Evolutionary conservation across 805 yeast genomes (phyloP).

Genomic region (Lachancea cidri): DNA sequence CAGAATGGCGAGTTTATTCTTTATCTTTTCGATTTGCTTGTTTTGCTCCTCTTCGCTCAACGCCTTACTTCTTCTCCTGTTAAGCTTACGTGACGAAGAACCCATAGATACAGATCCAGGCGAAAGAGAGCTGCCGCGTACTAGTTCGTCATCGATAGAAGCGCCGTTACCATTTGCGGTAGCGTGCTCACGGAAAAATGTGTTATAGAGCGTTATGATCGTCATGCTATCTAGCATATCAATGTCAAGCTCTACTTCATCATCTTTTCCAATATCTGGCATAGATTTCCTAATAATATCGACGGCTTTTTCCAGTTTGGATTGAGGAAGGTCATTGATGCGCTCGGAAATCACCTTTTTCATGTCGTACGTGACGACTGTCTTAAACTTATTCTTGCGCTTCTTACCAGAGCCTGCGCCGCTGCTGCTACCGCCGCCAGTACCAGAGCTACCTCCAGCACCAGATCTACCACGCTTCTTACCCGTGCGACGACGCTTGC

Average conservation of each 20-base stretch:
- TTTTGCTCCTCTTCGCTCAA: slow-evolving; percentile 61
- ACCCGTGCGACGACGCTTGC: slow-evolving; percentile 37
- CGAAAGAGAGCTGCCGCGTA: slow-evolving; percentile 12
- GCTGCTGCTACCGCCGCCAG: slow-evolving; percentile 28
- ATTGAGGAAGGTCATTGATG: slow-evolving; percentile 70
- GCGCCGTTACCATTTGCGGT: slow-evolving; percentile 12
- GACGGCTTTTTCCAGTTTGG: slow-evolving; percentile 76
- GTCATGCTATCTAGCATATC: slow-evolving; percentile 85
- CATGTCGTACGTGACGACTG: slow-evolving; percentile 87
- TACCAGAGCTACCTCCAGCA: slow-evolving; percentile 26
- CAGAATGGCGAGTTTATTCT: slow-evolving; percentile 69
- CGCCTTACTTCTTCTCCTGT: slow-evolving; percentile 49
- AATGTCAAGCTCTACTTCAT: slow-evolving; percentile 94
- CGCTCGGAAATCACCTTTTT: slow-evolving; percentile 88
- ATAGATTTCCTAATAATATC: slow-evolving; percentile 76
- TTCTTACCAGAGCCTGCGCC: slow-evolving; percentile 12
- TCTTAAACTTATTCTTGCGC: slow-evolving; percentile 28
- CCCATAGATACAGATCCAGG: slow-evolving; percentile 6
- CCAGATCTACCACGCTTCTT: slow-evolving; percentile 38
- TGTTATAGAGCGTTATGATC: slow-evolving; percentile 74
- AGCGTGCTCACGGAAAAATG: slow-evolving; percentile 54
- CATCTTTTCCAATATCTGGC: slow-evolving; percentile 58
- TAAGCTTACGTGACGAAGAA: slow-evolving; percentile 10
- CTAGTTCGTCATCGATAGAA: slow-evolving; percentile 10
- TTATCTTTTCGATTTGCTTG: slow-evolving; percentile 63